Evolutionary conservation across 169 alveolate species (phyloP), one percentile per base, ranked within the genome.

Genomic region (Plasmodium relictum): DNA sequence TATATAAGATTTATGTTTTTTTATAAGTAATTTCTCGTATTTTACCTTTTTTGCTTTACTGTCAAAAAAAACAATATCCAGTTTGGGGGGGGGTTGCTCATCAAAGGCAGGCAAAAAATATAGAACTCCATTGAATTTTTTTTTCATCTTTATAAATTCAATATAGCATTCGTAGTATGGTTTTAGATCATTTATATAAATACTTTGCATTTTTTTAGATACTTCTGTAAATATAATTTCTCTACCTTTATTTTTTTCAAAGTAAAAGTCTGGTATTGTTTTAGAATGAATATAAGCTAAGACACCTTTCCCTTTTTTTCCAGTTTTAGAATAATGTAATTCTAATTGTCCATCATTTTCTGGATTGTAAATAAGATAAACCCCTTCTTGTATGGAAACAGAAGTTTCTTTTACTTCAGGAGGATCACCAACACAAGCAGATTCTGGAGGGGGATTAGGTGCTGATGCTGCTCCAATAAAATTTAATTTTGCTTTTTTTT

Each of bases 61-160:
- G n/a, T 93, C 76, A 59, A 72, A 88, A 59, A 90, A 73, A 6
- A 91, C 54, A 26, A 94, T 48, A 42, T 52, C 85, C 20, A 85
- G 70, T 69, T 63, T 90, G 0, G 96, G 95, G 2, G 96, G 96
- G 4, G 96, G 96, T 10, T 93, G 88, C 26, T 91, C 83, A 4
- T 65, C 88, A 37, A 92, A 92, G n/a, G 94, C 94, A 39, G 89
- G 91, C 42, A 94, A 59, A n/a, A 94, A 80, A 61, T 94, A 94
- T 37, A 92, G 42, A n/a, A 54, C 58, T 10, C 95, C 95, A 42
- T 91, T 80, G 88, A 50, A 63, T 37, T 92, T 68, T 39, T 39
- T 74, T 50, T 91, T 71, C 26, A 92, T 54, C 42, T 92, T 92
- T 65, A 94, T 63, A 45, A 92, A 94, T 65, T 92, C 74, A 20